Percentiles rank a stretch among this genome's conserved stretches.
These are phyloP conservation scores for Panaeolus cyanescens DNA, from an alignment of 768 basidiomycete genomes.

Conservation along the genomic window DNA sequence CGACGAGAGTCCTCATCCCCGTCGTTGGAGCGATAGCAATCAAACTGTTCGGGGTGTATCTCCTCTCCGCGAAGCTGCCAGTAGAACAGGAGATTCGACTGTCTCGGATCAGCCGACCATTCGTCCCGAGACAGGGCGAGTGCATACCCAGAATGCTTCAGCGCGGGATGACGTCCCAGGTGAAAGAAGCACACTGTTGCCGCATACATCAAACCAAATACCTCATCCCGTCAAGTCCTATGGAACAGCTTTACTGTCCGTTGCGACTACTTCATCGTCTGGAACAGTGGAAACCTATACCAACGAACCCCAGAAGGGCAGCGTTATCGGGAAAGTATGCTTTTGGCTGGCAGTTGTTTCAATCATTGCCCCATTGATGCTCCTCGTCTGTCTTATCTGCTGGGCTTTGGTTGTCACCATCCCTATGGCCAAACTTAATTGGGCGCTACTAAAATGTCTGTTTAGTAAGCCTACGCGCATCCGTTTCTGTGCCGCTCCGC, in stretches of 20 bases:
- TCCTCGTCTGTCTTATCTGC: conserved; percentile 85
- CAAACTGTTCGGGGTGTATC: conserved; percentile 39
- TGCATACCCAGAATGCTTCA: conserved; percentile 42
- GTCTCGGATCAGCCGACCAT: conserved; percentile 46
- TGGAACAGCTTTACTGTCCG: conserved; percentile 52
- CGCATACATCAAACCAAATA: conserved; percentile 28
- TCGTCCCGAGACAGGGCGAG: conserved; percentile 35
- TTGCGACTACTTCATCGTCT: conserved; percentile 28
- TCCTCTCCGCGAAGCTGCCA: conserved; percentile 19
- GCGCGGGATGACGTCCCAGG: conserved; percentile 38
- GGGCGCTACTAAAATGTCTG: conserved; percentile 89
- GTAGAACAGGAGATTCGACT: conserved; percentile 31
- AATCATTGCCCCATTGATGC: conserved; percentile 87
- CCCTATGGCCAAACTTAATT: conserved; percentile 97
- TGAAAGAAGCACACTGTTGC: conserved; percentile 54
- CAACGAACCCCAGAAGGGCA: conserved; percentile 34
- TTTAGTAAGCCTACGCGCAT: conserved; percentile 79
- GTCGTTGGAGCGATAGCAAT: conserved; percentile 34
- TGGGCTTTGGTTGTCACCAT: conserved; percentile 96
- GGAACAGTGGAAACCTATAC: conserved; percentile 28
- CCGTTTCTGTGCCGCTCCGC: conserved; percentile 90
- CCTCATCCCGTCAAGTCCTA: conserved; percentile 63
- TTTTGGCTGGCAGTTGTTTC: conserved; percentile 82
- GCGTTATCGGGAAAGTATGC: conserved; percentile 64
- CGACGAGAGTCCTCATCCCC: conserved; percentile 28